Base-by-base conservation (phyloP, 495 filamentous ascomycete genomes). In the Astrothelium macrocarpum region DNA sequence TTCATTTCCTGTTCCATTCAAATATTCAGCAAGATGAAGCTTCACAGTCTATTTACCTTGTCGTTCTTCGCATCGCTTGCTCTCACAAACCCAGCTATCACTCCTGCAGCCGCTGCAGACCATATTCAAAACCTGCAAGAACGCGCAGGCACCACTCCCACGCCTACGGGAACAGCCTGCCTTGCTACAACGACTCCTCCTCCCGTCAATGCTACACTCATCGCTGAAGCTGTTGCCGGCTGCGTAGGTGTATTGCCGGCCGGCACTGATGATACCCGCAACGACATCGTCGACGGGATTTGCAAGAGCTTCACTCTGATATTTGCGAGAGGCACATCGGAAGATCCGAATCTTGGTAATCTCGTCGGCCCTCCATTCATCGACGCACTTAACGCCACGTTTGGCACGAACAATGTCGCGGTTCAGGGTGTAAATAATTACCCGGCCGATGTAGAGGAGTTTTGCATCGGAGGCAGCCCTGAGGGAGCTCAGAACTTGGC, bases 391-490 rank as follows among this genome's bases (percentile, higher is more conserved):
- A 28, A 62, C 14, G 28, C 36, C 28, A 23, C 32, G 14, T 60
- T 67, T 45, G 53, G 53, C 32, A 32, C 28, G 26, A 58, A 42
- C 46, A 60, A 64, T 45, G 53, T 64, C 56, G 62, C 65, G 32
- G 61, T 67, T 14, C 65, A 67, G 53, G 65, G 65, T 7, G 65
- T 67, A 10, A 67, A 67, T 28, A 60, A 67, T 36, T 64, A 64
- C 60, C 32, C 61, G 36, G 65, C 49, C 11, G 25, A 14, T 43
- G 34, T 12, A 20, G 23, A 12, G 4, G 65, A 60, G 32, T 64
- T 45, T 31, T 64, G 42, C 43, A 42, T 31, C 12, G 65, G 65
- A 12, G 65, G 64, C n/a, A 63, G 59, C 59, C 45, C 39, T 11
- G 60, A 42, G 20, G 64, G 59, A 29, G 36, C n/a, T 26, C 39